These are phyloP conservation scores for Adansonia madagascariensis DNA, from an alignment of 441 rosid species.

Conservation along the genomic window DNA sequence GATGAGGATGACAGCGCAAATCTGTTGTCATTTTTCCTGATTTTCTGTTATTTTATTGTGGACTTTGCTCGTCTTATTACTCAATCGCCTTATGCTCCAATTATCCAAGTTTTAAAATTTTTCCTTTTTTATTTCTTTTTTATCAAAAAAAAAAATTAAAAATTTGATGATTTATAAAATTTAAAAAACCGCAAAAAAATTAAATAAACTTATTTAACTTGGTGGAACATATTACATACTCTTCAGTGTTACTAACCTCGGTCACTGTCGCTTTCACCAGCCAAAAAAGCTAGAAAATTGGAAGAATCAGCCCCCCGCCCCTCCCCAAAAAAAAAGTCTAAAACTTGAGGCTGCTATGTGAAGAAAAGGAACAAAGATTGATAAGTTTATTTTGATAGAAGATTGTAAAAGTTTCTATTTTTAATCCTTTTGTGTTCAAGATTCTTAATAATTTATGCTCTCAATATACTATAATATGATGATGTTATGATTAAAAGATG, in stretches of 20 bases:
- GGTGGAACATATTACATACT: neutral
- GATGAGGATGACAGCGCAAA: neutral
- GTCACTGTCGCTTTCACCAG: neutral
- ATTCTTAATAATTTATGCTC: constrained; percentile 20
- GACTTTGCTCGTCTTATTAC: neutral
- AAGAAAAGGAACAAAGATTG: constrained; percentile 8
- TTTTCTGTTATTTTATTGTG: constrained; percentile 10
- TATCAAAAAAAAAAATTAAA: no score
- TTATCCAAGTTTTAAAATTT: neutral
- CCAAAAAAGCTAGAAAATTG: neutral
- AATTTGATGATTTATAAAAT: no score
- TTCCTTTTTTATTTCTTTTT: no score
- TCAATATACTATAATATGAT: neutral
- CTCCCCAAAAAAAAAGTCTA: neutral
- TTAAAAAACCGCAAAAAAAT: neutral
- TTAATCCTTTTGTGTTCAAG: neutral
- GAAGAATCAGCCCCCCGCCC: no score
- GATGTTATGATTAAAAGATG: constrained; percentile 1
- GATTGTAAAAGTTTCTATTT: constrained; percentile 6
- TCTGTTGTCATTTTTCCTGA: neutral
- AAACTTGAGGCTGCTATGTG: neutral
- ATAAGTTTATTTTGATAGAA: neutral
- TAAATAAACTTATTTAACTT: neutral
- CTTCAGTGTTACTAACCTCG: neutral
- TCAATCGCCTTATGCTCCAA: neutral